Percentiles rank a stretch among this genome's conserved stretches.
These are phyloP conservation scores for Pleurotus pulmonarius DNA, from an alignment of 768 basidiomycete genomes.

Conservation along the genomic window DNA sequence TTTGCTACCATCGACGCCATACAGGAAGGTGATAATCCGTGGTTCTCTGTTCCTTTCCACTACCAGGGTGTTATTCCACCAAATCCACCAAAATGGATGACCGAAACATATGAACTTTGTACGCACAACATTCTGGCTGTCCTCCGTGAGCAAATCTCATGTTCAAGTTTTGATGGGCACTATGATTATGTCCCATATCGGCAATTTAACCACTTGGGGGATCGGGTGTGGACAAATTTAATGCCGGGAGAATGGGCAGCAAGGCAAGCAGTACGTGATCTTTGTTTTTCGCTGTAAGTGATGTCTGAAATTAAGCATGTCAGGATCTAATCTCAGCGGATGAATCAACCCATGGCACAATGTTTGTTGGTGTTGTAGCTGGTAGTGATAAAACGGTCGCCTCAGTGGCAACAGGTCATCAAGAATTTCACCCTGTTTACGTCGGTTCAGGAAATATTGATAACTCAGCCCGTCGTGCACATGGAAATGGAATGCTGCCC, in stretches of 20 bases:
- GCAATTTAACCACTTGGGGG: conserved; percentile 16
- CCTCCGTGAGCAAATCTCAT: conserved; percentile 19
- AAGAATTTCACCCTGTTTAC: conserved; percentile 35
- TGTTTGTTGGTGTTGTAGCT: conserved; percentile 25
- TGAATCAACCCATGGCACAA: conserved; percentile 22
- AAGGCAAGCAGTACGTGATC: conserved; percentile 25
- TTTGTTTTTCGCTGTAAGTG: background rate
- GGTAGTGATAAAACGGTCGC: conserved; percentile 42
- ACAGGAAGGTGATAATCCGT: conserved; percentile 17
- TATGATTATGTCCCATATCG: conserved; percentile 20
- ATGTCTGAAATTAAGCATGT: background rate
- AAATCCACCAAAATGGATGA: conserved; percentile 25
- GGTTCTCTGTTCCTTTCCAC: conserved; percentile 14
- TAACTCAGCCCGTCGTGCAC: conserved; percentile 23
- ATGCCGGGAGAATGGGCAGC: conserved; percentile 35
- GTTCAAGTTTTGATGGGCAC: conserved; percentile 16
- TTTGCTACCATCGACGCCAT: conserved; percentile 21
- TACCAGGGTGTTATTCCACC: conserved; percentile 18
- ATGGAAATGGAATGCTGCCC: conserved; percentile 24
- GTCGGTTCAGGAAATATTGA: conserved; percentile 22
- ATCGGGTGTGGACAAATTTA: conserved; percentile 22
- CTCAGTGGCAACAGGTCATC: conserved; percentile 33
- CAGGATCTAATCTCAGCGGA: conserved; percentile 24
- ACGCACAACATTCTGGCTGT: conserved; percentile 14
- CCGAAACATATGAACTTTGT: conserved; percentile 18